Conservation (phyloP, 1,284 basidiomycete genomes). For the Ustilago xerochloae region DNA sequence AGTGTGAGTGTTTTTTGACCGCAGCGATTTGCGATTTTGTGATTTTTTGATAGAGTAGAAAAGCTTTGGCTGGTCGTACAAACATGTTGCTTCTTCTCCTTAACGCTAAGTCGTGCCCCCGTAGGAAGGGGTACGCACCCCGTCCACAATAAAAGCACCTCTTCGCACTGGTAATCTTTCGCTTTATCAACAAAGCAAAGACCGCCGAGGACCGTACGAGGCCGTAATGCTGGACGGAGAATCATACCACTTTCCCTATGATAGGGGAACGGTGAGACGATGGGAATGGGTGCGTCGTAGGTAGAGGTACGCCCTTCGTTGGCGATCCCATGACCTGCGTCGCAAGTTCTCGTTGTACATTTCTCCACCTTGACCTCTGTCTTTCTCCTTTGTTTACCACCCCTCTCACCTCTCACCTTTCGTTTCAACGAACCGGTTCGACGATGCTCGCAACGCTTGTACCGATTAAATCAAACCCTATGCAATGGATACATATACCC, state of each 20-base stretch:
- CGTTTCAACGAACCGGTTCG: no score
- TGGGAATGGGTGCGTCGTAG: slow-evolving; percentile 56
- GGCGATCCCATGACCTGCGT: slow-evolving; percentile 43
- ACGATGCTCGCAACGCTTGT: no score
- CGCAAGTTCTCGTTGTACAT: slow-evolving; percentile 59
- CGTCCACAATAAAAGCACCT: slow-evolving; percentile 59
- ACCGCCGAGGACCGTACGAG: slow-evolving; percentile 56
- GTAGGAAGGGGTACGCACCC: slow-evolving; percentile 46
- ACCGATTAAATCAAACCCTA: no score
- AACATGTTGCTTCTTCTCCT: slow-evolving; percentile 31
- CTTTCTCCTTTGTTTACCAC: background rate
- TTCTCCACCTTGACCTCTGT: slow-evolving; percentile 1
- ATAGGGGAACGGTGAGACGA: slow-evolving; percentile 28
- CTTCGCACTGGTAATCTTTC: slow-evolving; percentile 42
- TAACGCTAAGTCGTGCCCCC: slow-evolving; percentile 50
- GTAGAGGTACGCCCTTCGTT: slow-evolving; percentile 41
- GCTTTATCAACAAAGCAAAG: slow-evolving; percentile 1
- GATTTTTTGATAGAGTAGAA: slow-evolving; percentile 5
- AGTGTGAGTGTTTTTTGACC: background rate
- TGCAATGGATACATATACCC: no score
- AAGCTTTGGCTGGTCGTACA: background rate
- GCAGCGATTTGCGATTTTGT: no score
- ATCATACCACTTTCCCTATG: slow-evolving; percentile 22
- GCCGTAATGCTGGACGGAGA: slow-evolving; percentile 58
- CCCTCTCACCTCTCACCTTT: background rate